Percentiles rank a stretch among this genome's conserved stretches.
These are phyloP conservation scores for Triticum urartu DNA, from an alignment of 176 grass and related monocot species.

Conservation along the genomic window DNA sequence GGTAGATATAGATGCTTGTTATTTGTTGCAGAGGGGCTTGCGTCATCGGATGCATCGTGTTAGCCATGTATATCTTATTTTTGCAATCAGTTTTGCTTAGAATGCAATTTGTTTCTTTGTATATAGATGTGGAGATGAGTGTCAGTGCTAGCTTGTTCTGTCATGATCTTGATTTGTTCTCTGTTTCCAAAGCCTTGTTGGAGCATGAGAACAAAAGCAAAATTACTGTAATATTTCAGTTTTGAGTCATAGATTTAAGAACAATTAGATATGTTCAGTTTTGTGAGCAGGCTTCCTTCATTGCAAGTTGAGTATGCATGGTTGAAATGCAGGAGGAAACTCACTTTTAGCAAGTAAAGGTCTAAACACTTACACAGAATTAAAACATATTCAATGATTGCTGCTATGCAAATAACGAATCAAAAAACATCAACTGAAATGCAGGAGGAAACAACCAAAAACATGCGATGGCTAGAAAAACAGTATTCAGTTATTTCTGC, in stretches of 20 bases:
- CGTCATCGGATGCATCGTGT: neutral
- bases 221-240: neutral
- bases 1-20: slow-evolving; percentile 28
- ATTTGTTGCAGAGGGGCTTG: slow-evolving; percentile 18
- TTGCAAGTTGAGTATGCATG: neutral
- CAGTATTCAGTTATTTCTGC: neutral
- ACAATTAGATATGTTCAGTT: neutral
- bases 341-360: neutral
- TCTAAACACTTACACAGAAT: too few relatives aligned
- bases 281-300: neutral
- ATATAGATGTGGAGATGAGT: slow-evolving; percentile 45
- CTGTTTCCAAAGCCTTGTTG: slow-evolving; percentile 14
- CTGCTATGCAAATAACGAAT: too few relatives aligned
- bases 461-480: neutral
- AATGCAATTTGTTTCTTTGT: slow-evolving; percentile 51
- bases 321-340: neutral
- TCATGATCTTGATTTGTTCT: slow-evolving; percentile 24
- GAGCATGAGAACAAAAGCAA: slow-evolving; percentile 16
- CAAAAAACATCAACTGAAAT: too few relatives aligned
- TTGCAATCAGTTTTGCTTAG: slow-evolving; percentile 48
- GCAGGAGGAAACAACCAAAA: neutral
- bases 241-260: neutral
- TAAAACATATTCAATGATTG: too few relatives aligned
- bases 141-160: slow-evolving; percentile 31
- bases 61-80: slow-evolving; percentile 60